Base-by-base conservation (phyloP, 306 rosid species). In the Lathyrus tuberosus region DNA sequence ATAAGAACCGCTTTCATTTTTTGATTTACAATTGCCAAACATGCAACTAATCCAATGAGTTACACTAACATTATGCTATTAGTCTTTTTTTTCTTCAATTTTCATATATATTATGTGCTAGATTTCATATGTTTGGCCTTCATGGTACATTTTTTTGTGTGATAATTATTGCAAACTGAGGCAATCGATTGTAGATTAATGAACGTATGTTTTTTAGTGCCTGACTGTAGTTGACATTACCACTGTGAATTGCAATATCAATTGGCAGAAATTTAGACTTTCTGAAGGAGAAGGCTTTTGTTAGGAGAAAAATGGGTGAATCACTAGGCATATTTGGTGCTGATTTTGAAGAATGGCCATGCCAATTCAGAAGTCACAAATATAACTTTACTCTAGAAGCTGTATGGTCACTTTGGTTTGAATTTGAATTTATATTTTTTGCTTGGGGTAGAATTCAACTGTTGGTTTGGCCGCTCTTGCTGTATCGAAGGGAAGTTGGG, bases 281-380 rank as follows among this genome's bases (percentile, higher is more conserved):
- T 70, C n/a, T n/a, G n/a, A n/a, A n/a, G n/a, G n/a, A n/a, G n/a
- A n/a, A n/a, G n/a, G n/a, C n/a, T n/a, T n/a, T n/a, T n/a, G n/a
- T n/a, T 84, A 17, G 87, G 77, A 65, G 43, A 63, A 31, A 88
- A 83, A 53, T 90, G 67, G 87, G 60, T 0, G 77, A 84, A 43
- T 86, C 82, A 18, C 4, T 84, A 20, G 88, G 90, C 4, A 6
- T 86, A 54, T 6, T 2, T 2, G 68, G 65, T 13, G 79, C 38
- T 72, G 60, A 76, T 43, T 76, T 82, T 18, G 58, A 75, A 40
- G 88, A 46, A 0, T 84, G 95, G 95, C 47, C 73, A 51, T 86
- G 83, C 31, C 76, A 77, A 20, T 79, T 90, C 7, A 81, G 89
- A 78, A 79, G 87, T 18, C 84, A 85, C 86, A 90, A 82, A 51